These are phyloP conservation scores for Talaromyces sp. DNA, from an alignment of 2,329 filamentous ascomycete genomes.

Conservation along the genomic window DNA sequence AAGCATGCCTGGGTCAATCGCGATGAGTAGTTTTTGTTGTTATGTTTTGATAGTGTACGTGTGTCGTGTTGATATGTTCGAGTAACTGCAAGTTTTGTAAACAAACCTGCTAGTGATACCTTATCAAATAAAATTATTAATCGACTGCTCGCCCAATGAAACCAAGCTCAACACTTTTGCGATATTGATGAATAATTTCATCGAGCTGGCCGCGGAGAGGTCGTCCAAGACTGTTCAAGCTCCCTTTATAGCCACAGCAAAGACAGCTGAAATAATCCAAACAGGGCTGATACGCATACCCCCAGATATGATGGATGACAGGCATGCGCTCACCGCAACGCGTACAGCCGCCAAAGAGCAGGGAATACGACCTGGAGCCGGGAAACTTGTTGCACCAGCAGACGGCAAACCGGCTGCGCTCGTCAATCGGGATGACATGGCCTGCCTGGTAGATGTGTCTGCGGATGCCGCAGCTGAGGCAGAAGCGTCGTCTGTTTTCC, in stretches of 20 bases:
- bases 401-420: neutral
- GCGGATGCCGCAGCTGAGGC: conserved; percentile 9
- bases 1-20: conserved; percentile 10
- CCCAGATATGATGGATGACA: conserved; percentile 8
- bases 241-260: conserved; percentile 3
- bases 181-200: conserved; percentile 4
- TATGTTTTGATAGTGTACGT: neutral
- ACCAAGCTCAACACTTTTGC: neutral
- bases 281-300: conserved; percentile 5
- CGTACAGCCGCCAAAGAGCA: conserved; percentile 7
- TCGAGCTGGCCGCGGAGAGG: conserved; percentile 8
- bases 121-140: neutral
- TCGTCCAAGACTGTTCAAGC: neutral
- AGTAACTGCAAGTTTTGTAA: neutral
- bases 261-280: conserved; percentile 4
- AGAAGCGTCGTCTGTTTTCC: conserved; percentile 7
- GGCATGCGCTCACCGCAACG: conserved; percentile 2
- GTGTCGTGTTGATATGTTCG: neutral
- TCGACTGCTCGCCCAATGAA: neutral
- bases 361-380: neutral
- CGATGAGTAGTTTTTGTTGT: neutral
- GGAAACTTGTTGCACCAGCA: conserved; percentile 9
- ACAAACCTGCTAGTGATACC: neutral
- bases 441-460: conserved; percentile 8
- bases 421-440: conserved; percentile 2